phyloP scores from a whole-genome alignment of 192 early-diverging fungal genomes.

The Chytriomyces sp. region DNA sequence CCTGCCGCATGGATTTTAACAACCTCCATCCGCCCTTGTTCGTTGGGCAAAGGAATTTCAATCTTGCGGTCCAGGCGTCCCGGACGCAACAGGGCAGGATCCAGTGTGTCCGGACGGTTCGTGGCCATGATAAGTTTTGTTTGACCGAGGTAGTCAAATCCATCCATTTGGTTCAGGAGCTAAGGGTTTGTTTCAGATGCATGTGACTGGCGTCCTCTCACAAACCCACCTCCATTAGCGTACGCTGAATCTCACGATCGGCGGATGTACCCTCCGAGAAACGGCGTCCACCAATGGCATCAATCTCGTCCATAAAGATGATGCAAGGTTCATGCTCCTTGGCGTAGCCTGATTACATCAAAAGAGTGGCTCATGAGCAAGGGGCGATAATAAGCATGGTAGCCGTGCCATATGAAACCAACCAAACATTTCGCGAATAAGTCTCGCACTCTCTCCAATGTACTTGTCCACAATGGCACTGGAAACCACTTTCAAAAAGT shows the following conservation, averaged over 20 bases:
- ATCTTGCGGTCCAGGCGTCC: conserved; percentile 98
- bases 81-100: conserved; percentile 95
- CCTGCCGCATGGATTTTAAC: conserved; percentile 93
- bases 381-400: neutral
- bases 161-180: conserved; percentile 99
- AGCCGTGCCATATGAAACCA: neutral
- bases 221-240: conserved; percentile 84
- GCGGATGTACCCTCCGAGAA: conserved; percentile 99
- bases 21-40: conserved; percentile 95
- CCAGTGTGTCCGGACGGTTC: conserved; percentile 97
- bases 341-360: conserved; percentile 74
- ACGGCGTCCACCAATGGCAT: conserved; percentile 97
- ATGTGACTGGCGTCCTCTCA: neutral
- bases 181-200: neutral
- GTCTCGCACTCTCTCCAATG: conserved; percentile 96
- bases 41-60: conserved; percentile 98
- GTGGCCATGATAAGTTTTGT: conserved; percentile 99
- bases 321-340: conserved; percentile 99
- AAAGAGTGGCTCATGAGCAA: too few species aligned
- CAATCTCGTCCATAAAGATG: conserved; percentile 99
- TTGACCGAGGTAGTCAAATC: conserved; percentile 97
- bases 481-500: conserved; percentile 98
- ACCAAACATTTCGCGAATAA: conserved; percentile 99
- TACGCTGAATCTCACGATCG: conserved; percentile 99
- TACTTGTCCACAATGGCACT: conserved; percentile 99